Percentiles rank a stretch among this genome's conserved stretches.
These are phyloP conservation scores for Pleurotus ostreatus DNA, from an alignment of 768 basidiomycete species.

Conservation along the genomic window DNA sequence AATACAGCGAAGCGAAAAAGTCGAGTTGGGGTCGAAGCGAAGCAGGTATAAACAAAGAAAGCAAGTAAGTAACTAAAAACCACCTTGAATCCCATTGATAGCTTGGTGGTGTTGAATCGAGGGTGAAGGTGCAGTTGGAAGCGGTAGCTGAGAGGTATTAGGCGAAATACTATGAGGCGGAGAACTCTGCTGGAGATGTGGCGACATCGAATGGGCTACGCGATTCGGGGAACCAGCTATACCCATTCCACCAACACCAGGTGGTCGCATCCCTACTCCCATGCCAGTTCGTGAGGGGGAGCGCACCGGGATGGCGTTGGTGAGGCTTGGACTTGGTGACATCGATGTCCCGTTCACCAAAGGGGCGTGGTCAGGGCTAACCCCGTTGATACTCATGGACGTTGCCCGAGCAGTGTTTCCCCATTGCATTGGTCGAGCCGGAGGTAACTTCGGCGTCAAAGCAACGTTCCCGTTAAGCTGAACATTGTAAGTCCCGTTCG, in stretches of 20 bases:
- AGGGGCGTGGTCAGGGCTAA: constrained; percentile 8
- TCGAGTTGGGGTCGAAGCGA: background rate
- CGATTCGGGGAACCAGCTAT: constrained; percentile 31
- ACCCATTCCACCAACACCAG: constrained; percentile 26
- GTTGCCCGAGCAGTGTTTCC: constrained; percentile 27
- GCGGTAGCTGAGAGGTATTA: constrained; percentile 47
- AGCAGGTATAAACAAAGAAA: background rate
- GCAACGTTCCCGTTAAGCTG: constrained; percentile 21
- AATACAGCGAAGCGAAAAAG: background rate
- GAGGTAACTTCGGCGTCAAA: constrained; percentile 39
- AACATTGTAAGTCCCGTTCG: constrained; percentile 33
- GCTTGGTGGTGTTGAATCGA: constrained; percentile 52
- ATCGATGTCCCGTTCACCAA: constrained; percentile 15
- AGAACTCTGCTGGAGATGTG: constrained; percentile 45
- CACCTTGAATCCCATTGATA: constrained; percentile 47
- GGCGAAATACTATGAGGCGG: constrained; percentile 46
- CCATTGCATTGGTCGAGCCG: constrained; percentile 37
- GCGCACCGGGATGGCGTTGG: constrained; percentile 32
- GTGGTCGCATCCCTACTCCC: constrained; percentile 50
- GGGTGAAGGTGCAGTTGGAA: constrained; percentile 51
- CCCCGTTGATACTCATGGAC: constrained; percentile 26
- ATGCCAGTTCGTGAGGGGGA: constrained; percentile 46
- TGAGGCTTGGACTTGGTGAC: constrained; percentile 31
- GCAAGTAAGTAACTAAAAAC: constrained; percentile 34
- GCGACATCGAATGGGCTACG: constrained; percentile 41